These are phyloP conservation scores for Aspergillus brasiliensis DNA, from an alignment of 2,329 filamentous ascomycete genomes.

Conservation along the genomic window DNA sequence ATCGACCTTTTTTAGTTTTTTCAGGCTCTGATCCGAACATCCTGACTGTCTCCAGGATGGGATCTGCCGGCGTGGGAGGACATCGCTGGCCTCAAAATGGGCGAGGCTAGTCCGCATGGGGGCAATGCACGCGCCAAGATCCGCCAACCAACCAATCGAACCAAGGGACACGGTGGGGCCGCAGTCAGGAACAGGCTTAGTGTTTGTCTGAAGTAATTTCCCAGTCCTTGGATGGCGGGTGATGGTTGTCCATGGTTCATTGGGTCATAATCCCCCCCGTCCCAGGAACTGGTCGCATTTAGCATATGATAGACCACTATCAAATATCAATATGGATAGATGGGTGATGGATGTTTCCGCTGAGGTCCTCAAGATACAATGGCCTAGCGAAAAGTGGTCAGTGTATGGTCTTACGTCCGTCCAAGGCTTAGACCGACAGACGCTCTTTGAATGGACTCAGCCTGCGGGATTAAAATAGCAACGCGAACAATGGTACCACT, in stretches of 20 bases:
- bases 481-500: slow-evolving; percentile 5
- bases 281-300: neutral
- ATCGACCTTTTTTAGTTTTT: neutral
- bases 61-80: neutral
- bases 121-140: neutral
- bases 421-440: neutral
- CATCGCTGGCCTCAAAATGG: neutral
- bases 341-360: neutral
- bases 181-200: neutral
- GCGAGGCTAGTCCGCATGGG: neutral
- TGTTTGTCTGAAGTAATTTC: neutral
- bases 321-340: neutral
- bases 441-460: neutral
- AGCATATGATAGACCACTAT: neutral
- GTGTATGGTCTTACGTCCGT: neutral
- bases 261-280: neutral
- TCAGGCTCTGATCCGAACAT: neutral
- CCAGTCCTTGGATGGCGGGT: neutral
- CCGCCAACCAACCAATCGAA: neutral
- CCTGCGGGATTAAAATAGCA: slow-evolving; percentile 1
- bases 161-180: neutral
- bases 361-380: neutral
- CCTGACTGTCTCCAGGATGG: neutral
- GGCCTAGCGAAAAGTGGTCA: neutral
- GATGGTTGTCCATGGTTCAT: neutral